Evolutionary conservation across 768 basidiomycete species (phyloP), one percentile per base, ranked within the genome.

Genomic region (Phanerochaete carnosa): DNA sequence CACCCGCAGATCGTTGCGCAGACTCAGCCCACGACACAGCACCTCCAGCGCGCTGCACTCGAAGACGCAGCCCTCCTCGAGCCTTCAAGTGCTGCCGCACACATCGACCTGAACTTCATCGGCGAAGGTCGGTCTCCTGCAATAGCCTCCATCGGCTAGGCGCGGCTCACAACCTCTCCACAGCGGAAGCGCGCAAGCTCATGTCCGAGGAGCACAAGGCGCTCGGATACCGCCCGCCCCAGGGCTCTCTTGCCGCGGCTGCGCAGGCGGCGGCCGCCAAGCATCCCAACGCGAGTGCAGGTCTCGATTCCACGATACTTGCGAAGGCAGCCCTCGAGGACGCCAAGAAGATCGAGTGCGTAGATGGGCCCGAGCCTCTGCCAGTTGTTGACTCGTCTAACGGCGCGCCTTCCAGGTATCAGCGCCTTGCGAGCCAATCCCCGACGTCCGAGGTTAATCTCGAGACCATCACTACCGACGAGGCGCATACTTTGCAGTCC

Each of bases 171-270:
- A 46, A 12, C 29, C 5, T 43, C 12, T 23, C 35, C 35, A 15
- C 45, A 69, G 68, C 53, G 11, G 73, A 75, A 39, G 73, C 74
- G n/a, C 66, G 69, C 35, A 73, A 68, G 55, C 57, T 75, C 56
- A 72, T 74, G 73, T 74, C 73, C 1, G 68, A 69, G 25, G 75
- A 76, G 59, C 75, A 75, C 67, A 72, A 71, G 45, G 71, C 72
- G 0, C 65, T 76, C 19, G 75, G 75, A 4, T 75, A 74, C 60
- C 72, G 71, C 3, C 75, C 75, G 1, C 74, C 74, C 13, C 62
- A 70, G 13, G 74, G 71, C 33, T 74, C 73, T 25, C 69, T 75
- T 30, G 75, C 75, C 4, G 71, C 74, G 4, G 61, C 71, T 23
- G 74, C 74, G 2, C 75, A 76, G 58, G 58, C 70, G 9, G 72